A percentile compares a stretch with the other conserved stretches of the same genome.
These are phyloP conservation scores for Cenchrus purpureus DNA, from an alignment of 176 grass and related monocot genomes.

Conservation along the genomic window DNA sequence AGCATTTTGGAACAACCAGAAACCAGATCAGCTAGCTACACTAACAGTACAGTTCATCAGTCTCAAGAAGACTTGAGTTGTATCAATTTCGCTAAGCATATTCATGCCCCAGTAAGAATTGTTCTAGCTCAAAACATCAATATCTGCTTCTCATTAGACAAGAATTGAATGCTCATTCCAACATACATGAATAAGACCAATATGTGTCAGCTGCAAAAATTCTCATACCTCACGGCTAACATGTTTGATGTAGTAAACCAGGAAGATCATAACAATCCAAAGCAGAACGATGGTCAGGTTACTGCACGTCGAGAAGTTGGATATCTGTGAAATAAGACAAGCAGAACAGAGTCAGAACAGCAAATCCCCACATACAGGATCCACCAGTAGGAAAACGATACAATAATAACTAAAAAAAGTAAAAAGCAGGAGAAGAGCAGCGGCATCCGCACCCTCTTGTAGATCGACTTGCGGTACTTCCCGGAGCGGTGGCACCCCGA, in stretches of 20 bases:
- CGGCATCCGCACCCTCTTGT: conserved; percentile 63
- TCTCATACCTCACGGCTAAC: conserved; percentile 78
- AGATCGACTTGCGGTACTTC: conserved; percentile 96
- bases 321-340: conserved; percentile 64
- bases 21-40: not conserved
- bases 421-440: not conserved
- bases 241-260: conserved; percentile 97
- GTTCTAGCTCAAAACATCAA: conserved; percentile 9
- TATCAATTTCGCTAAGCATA: not conserved
- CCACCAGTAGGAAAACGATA: not conserved
- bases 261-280: conserved; percentile 85
- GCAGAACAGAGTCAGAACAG: not conserved
- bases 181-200: not conserved
- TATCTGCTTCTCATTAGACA: not conserved
- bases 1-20: not conserved
- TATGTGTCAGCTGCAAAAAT: not conserved
- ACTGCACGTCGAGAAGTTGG: conserved; percentile 93
- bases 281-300: conserved; percentile 87
- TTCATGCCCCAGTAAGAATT: not conserved
- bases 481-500: conserved; percentile 78
- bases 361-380: not conserved
- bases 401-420: no score
- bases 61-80: not conserved
- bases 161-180: not conserved
- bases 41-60: not conserved